phyloP scores from a whole-genome alignment of 2,329 filamentous ascomycete genomes.

The Phialophora tarda region DNA sequence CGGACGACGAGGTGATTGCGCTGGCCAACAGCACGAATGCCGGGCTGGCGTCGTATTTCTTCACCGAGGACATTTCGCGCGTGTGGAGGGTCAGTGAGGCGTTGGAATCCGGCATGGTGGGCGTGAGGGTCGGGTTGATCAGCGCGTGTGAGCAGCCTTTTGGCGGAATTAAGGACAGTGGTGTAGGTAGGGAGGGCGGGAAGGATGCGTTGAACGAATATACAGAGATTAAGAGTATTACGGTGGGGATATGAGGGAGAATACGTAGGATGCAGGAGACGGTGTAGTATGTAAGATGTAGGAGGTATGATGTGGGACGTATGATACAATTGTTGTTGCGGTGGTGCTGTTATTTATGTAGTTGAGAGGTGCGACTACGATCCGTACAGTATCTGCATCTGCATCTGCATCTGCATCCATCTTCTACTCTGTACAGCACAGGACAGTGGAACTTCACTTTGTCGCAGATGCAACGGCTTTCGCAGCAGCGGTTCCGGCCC shows the following conservation, averaged over 20 bases:
- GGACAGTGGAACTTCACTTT: neutral
- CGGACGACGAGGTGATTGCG: slow-evolving; percentile 44
- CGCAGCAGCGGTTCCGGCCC: slow-evolving; percentile 49
- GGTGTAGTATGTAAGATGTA: neutral
- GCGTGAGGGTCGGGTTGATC: slow-evolving; percentile 55
- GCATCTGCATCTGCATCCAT: neutral
- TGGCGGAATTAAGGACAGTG: slow-evolving; percentile 44
- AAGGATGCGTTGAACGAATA: slow-evolving; percentile 70
- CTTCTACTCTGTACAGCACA: neutral
- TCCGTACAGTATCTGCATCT: neutral
- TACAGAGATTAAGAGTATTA: slow-evolving; percentile 72
- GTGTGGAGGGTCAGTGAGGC: slow-evolving; percentile 69
- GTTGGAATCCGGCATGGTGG: slow-evolving; percentile 85
- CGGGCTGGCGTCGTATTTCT: slow-evolving; percentile 50
- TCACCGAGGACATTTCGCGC: slow-evolving; percentile 55
- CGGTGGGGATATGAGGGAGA: slow-evolving; percentile 52
- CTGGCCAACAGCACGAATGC: slow-evolving; percentile 43
- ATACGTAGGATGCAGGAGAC: neutral
- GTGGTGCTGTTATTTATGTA: neutral
- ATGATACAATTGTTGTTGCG: neutral
- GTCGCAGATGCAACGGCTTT: neutral
- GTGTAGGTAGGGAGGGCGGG: slow-evolving; percentile 15
- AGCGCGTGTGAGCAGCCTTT: slow-evolving; percentile 33
- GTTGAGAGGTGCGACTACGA: neutral
- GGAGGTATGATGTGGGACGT: neutral